phyloP scores from a whole-genome alignment of 2,329 filamentous ascomycete species.

The Ascochyta viciae-villosae region DNA sequence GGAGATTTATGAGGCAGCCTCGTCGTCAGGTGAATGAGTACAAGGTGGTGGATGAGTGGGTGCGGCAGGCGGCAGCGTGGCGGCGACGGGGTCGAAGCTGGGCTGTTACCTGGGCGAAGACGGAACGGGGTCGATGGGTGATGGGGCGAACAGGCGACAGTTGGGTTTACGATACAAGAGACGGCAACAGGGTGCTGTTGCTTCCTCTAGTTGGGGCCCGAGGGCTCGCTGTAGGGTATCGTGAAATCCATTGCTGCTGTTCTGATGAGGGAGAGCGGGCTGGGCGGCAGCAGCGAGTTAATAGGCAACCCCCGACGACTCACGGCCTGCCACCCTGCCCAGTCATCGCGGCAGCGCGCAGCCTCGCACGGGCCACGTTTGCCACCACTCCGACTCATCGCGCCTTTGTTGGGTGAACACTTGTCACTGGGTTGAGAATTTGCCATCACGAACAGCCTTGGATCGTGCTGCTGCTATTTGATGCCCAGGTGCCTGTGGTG shows the following conservation, averaged over 20 bases:
- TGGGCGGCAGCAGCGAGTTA: constrained; percentile 38
- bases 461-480: constrained; percentile 5
- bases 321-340: constrained; percentile 26
- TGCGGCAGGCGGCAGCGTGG: constrained; percentile 39
- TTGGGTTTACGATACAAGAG: constrained; percentile 27
- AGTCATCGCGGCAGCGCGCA: constrained; percentile 30
- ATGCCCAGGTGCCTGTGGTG: not conserved
- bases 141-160: constrained; percentile 23
- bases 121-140: constrained; percentile 19
- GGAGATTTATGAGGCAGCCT: constrained; percentile 23
- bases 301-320: constrained; percentile 32
- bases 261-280: constrained; percentile 34
- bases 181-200: constrained; percentile 20
- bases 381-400: constrained; percentile 38
- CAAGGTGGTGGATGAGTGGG: constrained; percentile 27
- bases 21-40: constrained; percentile 25
- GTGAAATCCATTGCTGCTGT: constrained; percentile 46
- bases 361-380: constrained; percentile 28
- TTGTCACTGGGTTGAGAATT: constrained; percentile 10
- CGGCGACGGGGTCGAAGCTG: constrained; percentile 35
- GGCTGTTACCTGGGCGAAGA: constrained; percentile 37
- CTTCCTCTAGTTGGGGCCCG: constrained; percentile 40
- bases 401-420: constrained; percentile 7
- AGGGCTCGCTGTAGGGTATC: constrained; percentile 40
- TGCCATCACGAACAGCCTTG: constrained; percentile 7